Percentiles rank a stretch among this genome's conserved stretches.
Conservation (phyloP, 2,329 filamentous ascomycete genomes). For the Moelleriella libera region DNA sequence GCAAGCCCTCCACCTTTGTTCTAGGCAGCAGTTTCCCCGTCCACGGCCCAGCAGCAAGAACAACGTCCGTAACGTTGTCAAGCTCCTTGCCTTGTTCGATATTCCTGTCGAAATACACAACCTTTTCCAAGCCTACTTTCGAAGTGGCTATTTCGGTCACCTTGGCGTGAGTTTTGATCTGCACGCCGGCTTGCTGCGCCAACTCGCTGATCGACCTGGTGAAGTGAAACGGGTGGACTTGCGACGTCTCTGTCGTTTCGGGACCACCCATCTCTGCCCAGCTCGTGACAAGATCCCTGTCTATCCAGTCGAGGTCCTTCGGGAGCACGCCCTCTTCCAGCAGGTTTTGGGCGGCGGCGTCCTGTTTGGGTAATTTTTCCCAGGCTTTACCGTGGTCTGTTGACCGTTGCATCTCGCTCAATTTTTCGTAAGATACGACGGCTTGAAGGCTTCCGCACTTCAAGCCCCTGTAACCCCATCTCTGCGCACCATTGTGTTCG, state of each 20-base stretch:
- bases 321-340: constrained; percentile 51
- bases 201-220: constrained; percentile 72
- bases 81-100: constrained; percentile 21
- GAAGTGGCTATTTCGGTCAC: constrained; percentile 53
- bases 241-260: constrained; percentile 64
- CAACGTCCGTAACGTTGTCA: constrained; percentile 34
- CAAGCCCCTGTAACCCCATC: constrained; percentile 78
- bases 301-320: constrained; percentile 72
- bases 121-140: constrained; percentile 37
- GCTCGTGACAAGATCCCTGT: constrained; percentile 45
- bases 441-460: constrained; percentile 50
- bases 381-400: constrained; percentile 28
- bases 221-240: constrained; percentile 87
- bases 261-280: constrained; percentile 71
- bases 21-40: constrained; percentile 43
- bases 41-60: constrained; percentile 49
- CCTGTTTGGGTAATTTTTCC: constrained; percentile 49
- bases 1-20: constrained; percentile 41
- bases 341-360: constrained; percentile 29
- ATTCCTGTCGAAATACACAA: constrained; percentile 44
- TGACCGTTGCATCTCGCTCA: constrained; percentile 14
- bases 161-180: constrained; percentile 49
- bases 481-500: constrained; percentile 61
- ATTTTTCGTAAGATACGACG: constrained; percentile 19
- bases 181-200: constrained; percentile 53